These are phyloP conservation scores for Gloeopeniophorella convolvens DNA, from an alignment of 768 basidiomycete genomes.

Conservation along the genomic window DNA sequence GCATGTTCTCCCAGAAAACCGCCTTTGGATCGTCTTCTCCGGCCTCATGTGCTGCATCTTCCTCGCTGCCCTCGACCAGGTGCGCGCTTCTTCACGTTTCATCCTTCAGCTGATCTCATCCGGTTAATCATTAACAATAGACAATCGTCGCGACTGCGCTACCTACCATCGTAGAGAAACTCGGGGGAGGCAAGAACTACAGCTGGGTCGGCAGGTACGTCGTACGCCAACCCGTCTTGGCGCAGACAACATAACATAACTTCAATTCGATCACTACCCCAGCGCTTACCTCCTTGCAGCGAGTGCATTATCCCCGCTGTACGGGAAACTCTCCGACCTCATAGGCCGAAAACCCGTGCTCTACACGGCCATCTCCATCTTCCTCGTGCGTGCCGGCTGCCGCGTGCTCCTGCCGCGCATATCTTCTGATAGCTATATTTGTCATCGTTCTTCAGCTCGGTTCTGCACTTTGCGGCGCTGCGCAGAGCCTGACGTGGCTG, in stretches of 20 bases:
- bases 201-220: constrained; percentile 43
- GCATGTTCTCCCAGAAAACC: constrained; percentile 39
- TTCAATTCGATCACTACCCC: background rate
- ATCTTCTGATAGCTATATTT: background rate
- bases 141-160: constrained; percentile 44
- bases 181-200: constrained; percentile 41
- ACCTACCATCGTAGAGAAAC: constrained; percentile 41
- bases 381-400: constrained; percentile 43
- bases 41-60: constrained; percentile 40
- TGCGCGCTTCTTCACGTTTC: constrained; percentile 8
- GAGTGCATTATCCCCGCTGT: constrained; percentile 60
- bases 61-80: constrained; percentile 45
- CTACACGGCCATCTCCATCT: constrained; percentile 56
- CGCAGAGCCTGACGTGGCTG: constrained; percentile 73
- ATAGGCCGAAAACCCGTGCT: constrained; percentile 65
- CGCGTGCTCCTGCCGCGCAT: background rate
- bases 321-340: constrained; percentile 71
- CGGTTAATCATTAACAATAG: constrained; percentile 19
- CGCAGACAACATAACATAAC: background rate
- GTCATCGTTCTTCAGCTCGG: constrained; percentile 43
- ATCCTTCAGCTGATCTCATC: too few relatives aligned
- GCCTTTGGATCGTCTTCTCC: constrained; percentile 36
- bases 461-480: constrained; percentile 76
- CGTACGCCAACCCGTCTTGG: background rate
- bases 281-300: constrained; percentile 73